These are phyloP conservation scores for Lathyrus tuberosus DNA, from an alignment of 306 rosid species.

Conservation along the genomic window DNA sequence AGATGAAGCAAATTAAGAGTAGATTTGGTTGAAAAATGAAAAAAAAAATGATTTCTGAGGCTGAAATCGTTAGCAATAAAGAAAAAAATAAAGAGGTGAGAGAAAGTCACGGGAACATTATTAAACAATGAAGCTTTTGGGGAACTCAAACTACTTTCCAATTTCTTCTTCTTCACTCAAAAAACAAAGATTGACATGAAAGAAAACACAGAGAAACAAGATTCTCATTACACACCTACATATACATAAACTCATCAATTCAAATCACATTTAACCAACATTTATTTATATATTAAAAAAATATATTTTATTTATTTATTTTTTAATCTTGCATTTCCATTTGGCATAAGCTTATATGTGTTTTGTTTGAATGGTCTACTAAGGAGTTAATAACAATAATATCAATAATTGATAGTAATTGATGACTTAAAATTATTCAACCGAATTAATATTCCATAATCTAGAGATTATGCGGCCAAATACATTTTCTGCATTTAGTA, in stretches of 20 bases:
- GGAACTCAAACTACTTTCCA: conserved; percentile 40
- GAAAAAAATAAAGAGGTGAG: conserved; percentile 30
- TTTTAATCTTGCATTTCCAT: conserved; percentile 14
- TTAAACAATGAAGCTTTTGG: conserved; percentile 45
- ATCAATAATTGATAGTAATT: conserved; percentile 6
- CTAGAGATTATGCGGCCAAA: conserved; percentile 21
- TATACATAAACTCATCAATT: neutral
- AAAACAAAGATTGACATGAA: conserved; percentile 21
- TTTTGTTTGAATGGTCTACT: conserved; percentile 14
- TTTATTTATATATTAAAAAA: neutral
- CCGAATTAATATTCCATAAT: conserved; percentile 15
- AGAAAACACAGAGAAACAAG: neutral
- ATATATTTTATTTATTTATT: neutral
- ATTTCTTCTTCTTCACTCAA: conserved; percentile 46
- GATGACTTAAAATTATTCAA: conserved; percentile 8
- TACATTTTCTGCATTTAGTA: conserved; percentile 14
- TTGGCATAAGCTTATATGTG: conserved; percentile 19
- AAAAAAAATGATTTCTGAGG: conserved; percentile 14
- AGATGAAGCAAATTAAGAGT: conserved; percentile 22
- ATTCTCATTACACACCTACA: neutral
- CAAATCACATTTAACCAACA: conserved; percentile 5
- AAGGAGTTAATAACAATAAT: neutral
- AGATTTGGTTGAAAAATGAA: conserved; percentile 27
- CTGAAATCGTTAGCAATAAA: conserved; percentile 18
- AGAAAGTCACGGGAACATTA: conserved; percentile 57